Base-by-base conservation (phyloP, 1,139 yeast genomes). In the Magnusiomyces suaveolens region DNA sequence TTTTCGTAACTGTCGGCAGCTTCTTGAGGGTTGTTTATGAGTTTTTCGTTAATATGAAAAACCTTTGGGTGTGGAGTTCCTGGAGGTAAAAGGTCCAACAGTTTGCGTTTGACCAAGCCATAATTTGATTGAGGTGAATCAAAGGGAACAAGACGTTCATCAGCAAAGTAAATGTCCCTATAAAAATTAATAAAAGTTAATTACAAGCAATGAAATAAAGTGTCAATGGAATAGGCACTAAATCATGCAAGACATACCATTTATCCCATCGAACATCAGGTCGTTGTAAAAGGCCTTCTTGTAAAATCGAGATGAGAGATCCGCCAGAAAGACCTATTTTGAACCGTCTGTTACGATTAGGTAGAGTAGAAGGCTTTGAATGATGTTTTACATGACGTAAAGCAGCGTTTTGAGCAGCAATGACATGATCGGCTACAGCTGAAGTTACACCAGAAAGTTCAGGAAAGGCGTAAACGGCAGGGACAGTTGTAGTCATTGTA, bases 1-100 rank as follows among this genome's bases (percentile, higher is more conserved):
- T 89, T 87, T 67, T 92, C 98, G 70, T 92, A 92, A 58, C 76
- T 80, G 67, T 92, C 97, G 6, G 97, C 97, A 64, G 95, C 89
- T 69, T 88, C 97, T 67, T 86, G 95, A 1, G 97, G 90, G 67
- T 89, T 96, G 58, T 79, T 77, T 46, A 89, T 78, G 53, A 89
- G 74, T 3, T 80, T 65, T 67, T 85, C 94, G 69, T 90, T 87
- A 58, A 92, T 85, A 66, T 88, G 96, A 70, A 75, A 88, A 57
- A 92, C 81, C 48, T 80, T 79, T 16, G 97, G 97, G 71, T 71
- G 52, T 68, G 78, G 63, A 69, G 75, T 57, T 67, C 60, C 68
- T 41, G 63, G 67, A 14, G 75, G 73, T 38, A 89, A 80, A 55
- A 73, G 74, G 71, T 88, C 96, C 60, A 92, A 82, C 48, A 92